A percentile compares a stretch with the other conserved stretches of the same genome.
Evolutionary conservation across 306 rosid species (phyloP).

Genomic region (Cercis canadensis): DNA sequence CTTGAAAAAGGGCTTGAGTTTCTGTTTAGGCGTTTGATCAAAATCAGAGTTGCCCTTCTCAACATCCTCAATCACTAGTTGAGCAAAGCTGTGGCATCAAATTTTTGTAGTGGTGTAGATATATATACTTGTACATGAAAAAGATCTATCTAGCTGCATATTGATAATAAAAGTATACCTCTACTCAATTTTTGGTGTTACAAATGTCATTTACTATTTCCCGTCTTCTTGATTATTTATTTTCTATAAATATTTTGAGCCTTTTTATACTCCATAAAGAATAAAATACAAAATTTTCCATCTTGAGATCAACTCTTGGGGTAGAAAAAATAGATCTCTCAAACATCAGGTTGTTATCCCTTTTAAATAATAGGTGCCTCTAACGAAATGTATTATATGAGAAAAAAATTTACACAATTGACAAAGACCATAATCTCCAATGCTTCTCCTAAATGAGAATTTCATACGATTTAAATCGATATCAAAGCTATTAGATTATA

Average conservation of each 20-base stretch:
- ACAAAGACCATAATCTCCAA: too few relatives aligned
- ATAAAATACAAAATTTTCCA: too few relatives aligned
- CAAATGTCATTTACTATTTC: slow-evolving; percentile 7
- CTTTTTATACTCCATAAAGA: too few relatives aligned
- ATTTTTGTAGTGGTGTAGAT: background rate
- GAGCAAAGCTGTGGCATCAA: background rate
- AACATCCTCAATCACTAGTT: slow-evolving; percentile 41
- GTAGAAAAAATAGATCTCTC: too few relatives aligned
- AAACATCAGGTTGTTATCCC: too few relatives aligned
- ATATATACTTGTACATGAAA: background rate
- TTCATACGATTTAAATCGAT: background rate
- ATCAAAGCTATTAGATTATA: background rate
- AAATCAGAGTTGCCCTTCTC: slow-evolving; percentile 42
- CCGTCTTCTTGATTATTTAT: background rate
- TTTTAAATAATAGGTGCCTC: too few relatives aligned
- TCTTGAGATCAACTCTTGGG: too few relatives aligned
- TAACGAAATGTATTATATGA: too few relatives aligned
- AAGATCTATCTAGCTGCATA: background rate
- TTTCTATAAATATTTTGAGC: background rate
- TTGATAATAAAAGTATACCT: background rate
- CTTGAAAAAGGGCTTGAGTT: slow-evolving; percentile 39
- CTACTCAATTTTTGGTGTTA: background rate
- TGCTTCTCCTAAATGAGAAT: background rate
- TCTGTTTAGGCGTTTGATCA: slow-evolving; percentile 35
- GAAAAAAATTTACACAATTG: too few relatives aligned